Evolutionary conservation across 164 flowering plant species (phyloP), one percentile per base, ranked within the genome.

Genomic region (Pachysandra terminalis): DNA sequence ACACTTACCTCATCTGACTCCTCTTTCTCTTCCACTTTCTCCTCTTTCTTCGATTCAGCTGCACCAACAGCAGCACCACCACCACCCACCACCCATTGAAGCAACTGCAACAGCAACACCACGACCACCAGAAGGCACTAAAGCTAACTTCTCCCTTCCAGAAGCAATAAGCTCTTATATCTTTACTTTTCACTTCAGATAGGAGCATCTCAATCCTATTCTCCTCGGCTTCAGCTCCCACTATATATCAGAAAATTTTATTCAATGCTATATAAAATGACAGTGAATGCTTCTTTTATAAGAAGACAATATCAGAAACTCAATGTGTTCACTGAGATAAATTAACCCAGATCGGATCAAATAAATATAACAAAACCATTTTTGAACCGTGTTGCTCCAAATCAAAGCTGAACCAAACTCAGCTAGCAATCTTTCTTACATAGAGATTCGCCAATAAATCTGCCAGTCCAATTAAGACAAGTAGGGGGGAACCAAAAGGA

Each of bases 1-100:
- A 16, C 16, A 32, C 68, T 73, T 68, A 73, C 76, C 28, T 74
- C 77, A 25, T 74, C 77, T 41, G 77, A 69, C 19, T 70, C 74
- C 37, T 75, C 78, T 57, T 74, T 70, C 73, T 74, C 77, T 56
- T 70, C 77, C 1, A 61, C 73, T 41, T 69, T 70, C 67, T 74
- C 77, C 59, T 69, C 77, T 63, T 74, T 74, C 73, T 74, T 74
- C 21, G 77, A 1, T 56, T 70, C 77, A 32, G 70, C 67, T 13
- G 73, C 77, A 19, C 73, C 64, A 16, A 73, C 41, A 28, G 73
- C 77, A 65, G 68, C 70, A 12, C 41, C 71, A 17, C 22, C 71
- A 19, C 53, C 70, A n/a, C 25, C 61, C 71, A 67, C 49, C 73
- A n/a, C 52, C 72, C 32, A 61, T 69, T 10, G 64, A 64, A 22